phyloP scores from a whole-genome alignment of 2,329 filamentous ascomycete genomes.

The Onygena corvina region DNA sequence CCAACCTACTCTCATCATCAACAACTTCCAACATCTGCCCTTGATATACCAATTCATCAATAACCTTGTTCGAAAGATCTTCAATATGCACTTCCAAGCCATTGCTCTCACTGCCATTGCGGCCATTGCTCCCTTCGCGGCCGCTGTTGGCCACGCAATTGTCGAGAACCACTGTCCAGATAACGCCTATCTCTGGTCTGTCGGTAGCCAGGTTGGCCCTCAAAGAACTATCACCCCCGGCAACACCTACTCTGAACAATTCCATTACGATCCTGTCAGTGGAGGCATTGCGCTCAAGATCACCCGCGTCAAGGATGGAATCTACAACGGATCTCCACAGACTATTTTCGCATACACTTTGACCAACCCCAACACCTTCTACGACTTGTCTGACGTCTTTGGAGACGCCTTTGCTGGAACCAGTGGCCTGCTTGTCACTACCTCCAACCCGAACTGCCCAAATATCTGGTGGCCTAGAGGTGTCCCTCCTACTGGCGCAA shows the following conservation, averaged over 20 bases:
- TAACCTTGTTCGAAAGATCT: neutral
- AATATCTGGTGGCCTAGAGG: slow-evolving; percentile 12
- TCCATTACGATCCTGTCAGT: slow-evolving; percentile 26
- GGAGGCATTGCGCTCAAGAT: slow-evolving; percentile 37
- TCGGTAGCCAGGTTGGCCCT: slow-evolving; percentile 21
- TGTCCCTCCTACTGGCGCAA: slow-evolving; percentile 10
- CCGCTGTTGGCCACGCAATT: slow-evolving; percentile 25
- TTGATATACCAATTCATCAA: neutral
- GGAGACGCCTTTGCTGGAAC: slow-evolving; percentile 31
- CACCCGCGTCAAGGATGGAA: slow-evolving; percentile 25
- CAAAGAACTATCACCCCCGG: slow-evolving; percentile 22
- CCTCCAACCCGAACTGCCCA: slow-evolving; percentile 7
- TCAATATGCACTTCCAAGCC: slow-evolving; percentile 14
- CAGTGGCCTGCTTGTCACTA: slow-evolving; percentile 6
- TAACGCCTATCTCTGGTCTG: slow-evolving; percentile 30
- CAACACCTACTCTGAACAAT: slow-evolving; percentile 25
- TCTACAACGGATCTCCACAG: slow-evolving; percentile 29
- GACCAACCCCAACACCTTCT: slow-evolving; percentile 28
- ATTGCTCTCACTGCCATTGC: slow-evolving; percentile 12
- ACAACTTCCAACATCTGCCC: neutral
- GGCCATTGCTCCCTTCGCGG: slow-evolving; percentile 20
- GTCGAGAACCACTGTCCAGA: slow-evolving; percentile 26
- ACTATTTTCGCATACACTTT: slow-evolving; percentile 34
- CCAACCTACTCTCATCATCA: neutral
- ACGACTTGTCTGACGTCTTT: slow-evolving; percentile 35